phyloP scores from a whole-genome alignment of 768 basidiomycete species.

The Saitozyma sp. region DNA sequence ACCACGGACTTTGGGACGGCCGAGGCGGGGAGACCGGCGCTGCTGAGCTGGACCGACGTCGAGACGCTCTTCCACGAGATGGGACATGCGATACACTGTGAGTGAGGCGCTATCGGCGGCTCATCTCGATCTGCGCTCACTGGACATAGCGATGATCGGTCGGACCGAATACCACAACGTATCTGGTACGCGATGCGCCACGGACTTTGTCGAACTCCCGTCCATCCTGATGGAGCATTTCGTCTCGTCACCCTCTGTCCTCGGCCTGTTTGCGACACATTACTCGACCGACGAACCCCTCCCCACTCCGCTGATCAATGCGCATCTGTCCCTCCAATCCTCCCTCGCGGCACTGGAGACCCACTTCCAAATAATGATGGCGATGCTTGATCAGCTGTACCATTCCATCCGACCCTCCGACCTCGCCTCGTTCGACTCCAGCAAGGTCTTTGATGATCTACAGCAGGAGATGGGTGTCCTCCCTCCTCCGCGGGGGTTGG shows the following conservation, averaged over 20 bases:
- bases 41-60: constrained; percentile 89
- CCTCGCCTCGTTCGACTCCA: constrained; percentile 72
- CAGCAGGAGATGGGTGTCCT: constrained; percentile 65
- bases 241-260: constrained; percentile 76
- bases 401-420: constrained; percentile 63
- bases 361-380: constrained; percentile 84
- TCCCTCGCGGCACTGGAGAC: constrained; percentile 69
- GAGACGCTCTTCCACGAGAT: constrained; percentile 96
- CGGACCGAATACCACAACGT: constrained; percentile 97
- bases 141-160: constrained; percentile 84
- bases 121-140: constrained; percentile 3
- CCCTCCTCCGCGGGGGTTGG: constrained; percentile 78
- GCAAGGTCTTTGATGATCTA: constrained; percentile 63
- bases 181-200: constrained; percentile 93
- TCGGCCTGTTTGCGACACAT: constrained; percentile 64
- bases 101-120: constrained; percentile 52
- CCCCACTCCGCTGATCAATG: constrained; percentile 47
- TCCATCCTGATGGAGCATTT: constrained; percentile 99
- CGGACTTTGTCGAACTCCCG: constrained; percentile 96
- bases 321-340: constrained; percentile 41
- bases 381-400: constrained; percentile 82
- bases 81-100: constrained; percentile 99
- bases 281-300: constrained; percentile 51
- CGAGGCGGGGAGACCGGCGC: constrained; percentile 63
- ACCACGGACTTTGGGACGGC: constrained; percentile 76